Evolutionary conservation across 2,329 filamentous ascomycete species (phyloP).

Genomic region (Colletotrichum liaoningense): DNA sequence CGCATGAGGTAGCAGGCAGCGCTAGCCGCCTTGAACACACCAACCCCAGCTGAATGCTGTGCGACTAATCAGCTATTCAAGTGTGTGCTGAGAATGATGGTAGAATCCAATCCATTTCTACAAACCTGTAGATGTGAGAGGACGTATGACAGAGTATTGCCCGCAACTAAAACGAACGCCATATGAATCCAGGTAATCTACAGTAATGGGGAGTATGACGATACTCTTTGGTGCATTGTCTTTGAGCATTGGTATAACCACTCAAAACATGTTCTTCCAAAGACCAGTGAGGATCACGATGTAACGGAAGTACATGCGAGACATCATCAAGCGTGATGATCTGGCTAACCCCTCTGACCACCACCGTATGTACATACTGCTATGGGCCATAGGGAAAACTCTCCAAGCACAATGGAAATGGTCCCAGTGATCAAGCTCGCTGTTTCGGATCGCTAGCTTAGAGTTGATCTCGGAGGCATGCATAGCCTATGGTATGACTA

Average conservation of each 20-base stretch:
- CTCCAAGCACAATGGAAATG: background rate
- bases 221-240: background rate
- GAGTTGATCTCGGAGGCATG: background rate
- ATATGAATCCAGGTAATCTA: background rate
- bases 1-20: background rate
- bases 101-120: background rate
- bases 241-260: background rate
- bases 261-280: background rate
- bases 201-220: background rate
- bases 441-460: background rate
- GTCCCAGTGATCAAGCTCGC: too few species aligned
- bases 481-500: background rate
- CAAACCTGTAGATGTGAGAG: too few species aligned
- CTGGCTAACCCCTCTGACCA: too few species aligned
- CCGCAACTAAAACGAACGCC: background rate
- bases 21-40: too few species aligned
- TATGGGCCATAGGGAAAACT: background rate
- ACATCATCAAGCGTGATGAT: background rate
- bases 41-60: background rate
- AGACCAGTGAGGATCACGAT: background rate
- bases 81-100: too few species aligned
- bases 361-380: background rate
- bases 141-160: background rate
- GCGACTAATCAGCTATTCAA: background rate
- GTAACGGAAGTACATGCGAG: background rate